Base-by-base conservation (phyloP, 345 rosid species). In the Euphorbia lathyris region DNA sequence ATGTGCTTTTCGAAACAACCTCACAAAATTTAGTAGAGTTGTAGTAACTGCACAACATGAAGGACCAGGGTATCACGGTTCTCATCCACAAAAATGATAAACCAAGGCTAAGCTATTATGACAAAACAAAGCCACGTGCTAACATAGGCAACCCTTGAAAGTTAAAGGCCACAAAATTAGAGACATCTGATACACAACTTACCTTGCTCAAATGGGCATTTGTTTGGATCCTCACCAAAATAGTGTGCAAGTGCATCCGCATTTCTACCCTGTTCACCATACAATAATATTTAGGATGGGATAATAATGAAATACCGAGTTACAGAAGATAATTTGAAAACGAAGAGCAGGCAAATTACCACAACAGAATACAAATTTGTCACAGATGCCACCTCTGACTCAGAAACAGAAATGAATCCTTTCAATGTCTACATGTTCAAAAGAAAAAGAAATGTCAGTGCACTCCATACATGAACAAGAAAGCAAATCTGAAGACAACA, bases 131-230 rank as follows among this genome's bases (percentile, higher is more conserved):
- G n/a, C n/a, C n/a, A n/a, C 40, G 36, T 10, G 19, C 22, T n/a
- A 63, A 12, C 20, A 63, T 7, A 22, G n/a, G 7, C 32, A 42
- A 22, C 45, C 30, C 34, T 12, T 42, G 6, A 63, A 40, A n/a
- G 4, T 23, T 0, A 36, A 32, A 6, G 9, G 34, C n/a, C n/a
- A 9, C 43, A 43, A 8, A 32, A 38, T 30, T 29, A 38, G 72
- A 58, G 0, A 14, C 9, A 23, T 52, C 40, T 23, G 9, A 25
- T 13, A 10, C 12, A 19, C 36, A 25, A 45, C 76, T 63, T 83
- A 89, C 99, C 99, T 92, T 96, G 99, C 80, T 96, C 99, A 85
- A 92, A 92, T 1, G 96, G 99, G 76, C 87, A 92, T 27, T 92
- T 90, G 25, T 87, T 90, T 17, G 99, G 99, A 85, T 96, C 99